Base-by-base conservation (phyloP, 495 filamentous ascomycete species). In the Zalerion maritima region DNA sequence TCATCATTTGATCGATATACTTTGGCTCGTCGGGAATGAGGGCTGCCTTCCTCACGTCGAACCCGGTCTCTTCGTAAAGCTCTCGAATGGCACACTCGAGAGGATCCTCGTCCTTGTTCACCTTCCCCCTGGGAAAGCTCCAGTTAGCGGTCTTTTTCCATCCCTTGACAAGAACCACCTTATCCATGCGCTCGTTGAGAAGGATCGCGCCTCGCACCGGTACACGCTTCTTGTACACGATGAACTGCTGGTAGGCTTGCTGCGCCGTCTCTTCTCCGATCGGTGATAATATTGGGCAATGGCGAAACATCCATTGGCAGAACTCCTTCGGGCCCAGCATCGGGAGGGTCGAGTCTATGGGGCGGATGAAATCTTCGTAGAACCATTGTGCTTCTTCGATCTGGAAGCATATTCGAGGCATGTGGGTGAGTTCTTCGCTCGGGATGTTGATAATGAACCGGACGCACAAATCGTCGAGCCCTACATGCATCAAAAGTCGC, bases 301-400 rank as follows among this genome's bases (percentile, higher is more conserved):
- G 85, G 32, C 81, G 73, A 47, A 96, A 94, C 37, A 96, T 89
- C 38, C 77, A 75, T 22, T 84, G 57, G 35, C 75, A 81, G 52
- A 97, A 97, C 16, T 60, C 69, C 26, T 79, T 73, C 6, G 96
- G 68, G 20, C 73, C 73, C 53, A 96, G 72, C 2, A 78, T 82
- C 5, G 91, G 91, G 3, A 96, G 59, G 18, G 64, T 63, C 6
- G 84, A 83, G 46, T 94, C 82, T 31, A 86, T 60, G 18, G 84
- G 85, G 20, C 91, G 80, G 53, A 97, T 81, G 47, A 96, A 97
- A 55, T 97, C 89, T 56, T 96, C 91, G 73, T 94, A 97, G 54
- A 85, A 96, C 89, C 89, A 97, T 78, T 97, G 89, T 46, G 89
- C 89, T 47, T 94, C 91, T 55, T 97, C 89, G 32, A 97, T 78